Percentiles rank a stretch among this genome's conserved stretches.
phyloP scores from a whole-genome alignment of 208 protist species.

The Wallacemonas rigidus region DNA sequence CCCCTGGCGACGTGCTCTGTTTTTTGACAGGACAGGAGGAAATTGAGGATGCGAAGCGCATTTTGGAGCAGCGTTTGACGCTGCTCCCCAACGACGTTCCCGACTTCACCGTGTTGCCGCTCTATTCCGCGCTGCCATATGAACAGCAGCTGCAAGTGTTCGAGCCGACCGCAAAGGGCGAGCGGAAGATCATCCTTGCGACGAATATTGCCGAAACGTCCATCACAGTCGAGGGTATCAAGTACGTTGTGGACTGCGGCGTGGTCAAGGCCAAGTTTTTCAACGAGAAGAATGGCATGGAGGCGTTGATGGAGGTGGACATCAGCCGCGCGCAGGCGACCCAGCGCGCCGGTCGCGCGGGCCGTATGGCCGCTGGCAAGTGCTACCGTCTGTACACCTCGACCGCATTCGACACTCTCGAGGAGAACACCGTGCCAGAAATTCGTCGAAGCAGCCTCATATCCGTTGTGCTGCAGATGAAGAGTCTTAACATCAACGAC shows the following conservation, averaged over 20 bases:
- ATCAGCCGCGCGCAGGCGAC: conserved; percentile 93
- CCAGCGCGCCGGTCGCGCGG: conserved; percentile 97
- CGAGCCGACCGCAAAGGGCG: conserved; percentile 84
- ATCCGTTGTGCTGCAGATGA: conserved; percentile 97
- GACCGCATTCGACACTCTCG: conserved; percentile 94
- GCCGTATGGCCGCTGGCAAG: conserved; percentile 96
- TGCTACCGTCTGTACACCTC: conserved; percentile 98
- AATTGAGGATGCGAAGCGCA: conserved; percentile 87
- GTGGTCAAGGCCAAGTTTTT: conserved; percentile 98
- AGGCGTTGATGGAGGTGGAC: conserved; percentile 94
- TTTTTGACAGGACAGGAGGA: conserved; percentile 98
- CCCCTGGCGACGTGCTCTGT: conserved; percentile 98
- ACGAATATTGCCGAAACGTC: conserved; percentile 99
- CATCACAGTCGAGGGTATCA: conserved; percentile 98
- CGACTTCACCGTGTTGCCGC: conserved; percentile 73
- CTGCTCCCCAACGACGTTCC: conserved; percentile 60
- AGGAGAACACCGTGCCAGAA: conserved; percentile 96
- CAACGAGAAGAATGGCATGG: conserved; percentile 97
- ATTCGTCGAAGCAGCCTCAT: conserved; percentile 98
- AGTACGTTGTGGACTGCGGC: conserved; percentile 98
- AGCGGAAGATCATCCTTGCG: conserved; percentile 96
- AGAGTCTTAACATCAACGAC: conserved; percentile 96
- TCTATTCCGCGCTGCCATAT: conserved; percentile 97
- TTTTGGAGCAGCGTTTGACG: conserved; percentile 81
- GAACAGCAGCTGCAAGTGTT: conserved; percentile 97